These are phyloP conservation scores for Olyra latifolia DNA, from an alignment of 176 grass and related monocot genomes.

Conservation along the genomic window DNA sequence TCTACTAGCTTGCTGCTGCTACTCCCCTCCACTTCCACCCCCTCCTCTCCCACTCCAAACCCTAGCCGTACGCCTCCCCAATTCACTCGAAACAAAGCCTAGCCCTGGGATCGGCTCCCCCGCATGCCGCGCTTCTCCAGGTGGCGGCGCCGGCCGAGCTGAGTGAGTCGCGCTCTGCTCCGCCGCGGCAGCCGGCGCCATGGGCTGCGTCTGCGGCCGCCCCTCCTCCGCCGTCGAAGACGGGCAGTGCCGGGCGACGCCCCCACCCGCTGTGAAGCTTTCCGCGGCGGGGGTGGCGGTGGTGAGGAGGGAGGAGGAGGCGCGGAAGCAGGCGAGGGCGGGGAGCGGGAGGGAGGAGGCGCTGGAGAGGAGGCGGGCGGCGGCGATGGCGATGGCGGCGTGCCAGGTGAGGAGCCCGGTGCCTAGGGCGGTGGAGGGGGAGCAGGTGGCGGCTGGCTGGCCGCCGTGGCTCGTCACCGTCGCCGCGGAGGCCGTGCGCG, in stretches of 20 bases:
- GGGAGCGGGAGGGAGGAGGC: slow-evolving; percentile 32
- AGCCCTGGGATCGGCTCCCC: slow-evolving; percentile 10
- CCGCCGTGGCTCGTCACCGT: slow-evolving; percentile 86
- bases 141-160: slow-evolving; percentile 17
- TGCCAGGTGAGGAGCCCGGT: slow-evolving; percentile 65
- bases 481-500: slow-evolving; percentile 87
- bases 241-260: slow-evolving; percentile 27
- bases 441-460: slow-evolving; percentile 93
- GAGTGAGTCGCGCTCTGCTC: neutral
- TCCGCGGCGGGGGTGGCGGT: slow-evolving; percentile 27
- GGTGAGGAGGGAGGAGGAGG: slow-evolving; percentile 46
- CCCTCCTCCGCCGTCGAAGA: slow-evolving; percentile 45
- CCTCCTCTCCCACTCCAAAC: slow-evolving; percentile 16
- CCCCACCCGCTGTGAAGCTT: slow-evolving; percentile 33
- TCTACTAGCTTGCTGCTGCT: slow-evolving; percentile 11
- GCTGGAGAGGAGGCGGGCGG: slow-evolving; percentile 55
- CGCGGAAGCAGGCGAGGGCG: slow-evolving; percentile 31
- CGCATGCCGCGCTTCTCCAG: slow-evolving; percentile 30
- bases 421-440: slow-evolving; percentile 65
- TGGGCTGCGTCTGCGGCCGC: slow-evolving; percentile 78
- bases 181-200: slow-evolving; percentile 12
- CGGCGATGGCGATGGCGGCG: slow-evolving; percentile 39
- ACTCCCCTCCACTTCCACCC: slow-evolving; percentile 29
- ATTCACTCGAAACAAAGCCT: neutral
- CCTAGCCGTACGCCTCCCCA: neutral